These are phyloP conservation scores for Pholiota conissans DNA, from an alignment of 768 basidiomycete species.

Conservation along the genomic window DNA sequence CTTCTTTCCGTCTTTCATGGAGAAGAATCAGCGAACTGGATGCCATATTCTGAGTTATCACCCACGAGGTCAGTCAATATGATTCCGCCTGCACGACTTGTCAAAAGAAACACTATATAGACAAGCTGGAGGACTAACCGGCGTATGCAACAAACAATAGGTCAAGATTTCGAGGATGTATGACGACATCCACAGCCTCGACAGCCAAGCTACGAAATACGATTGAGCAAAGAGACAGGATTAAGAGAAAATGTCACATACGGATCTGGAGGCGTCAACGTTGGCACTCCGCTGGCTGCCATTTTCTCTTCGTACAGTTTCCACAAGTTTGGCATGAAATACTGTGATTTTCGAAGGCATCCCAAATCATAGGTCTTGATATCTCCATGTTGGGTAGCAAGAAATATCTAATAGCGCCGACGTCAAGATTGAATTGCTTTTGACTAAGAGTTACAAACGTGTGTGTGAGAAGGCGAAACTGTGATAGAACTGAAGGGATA, in stretches of 20 bases:
- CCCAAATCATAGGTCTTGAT: slow-evolving; percentile 77
- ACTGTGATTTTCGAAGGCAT: slow-evolving; percentile 64
- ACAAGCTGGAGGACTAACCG: slow-evolving; percentile 46
- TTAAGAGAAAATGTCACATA: slow-evolving; percentile 5
- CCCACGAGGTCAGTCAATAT: slow-evolving; percentile 57
- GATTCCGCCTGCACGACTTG: slow-evolving; percentile 56
- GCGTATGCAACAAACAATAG: slow-evolving; percentile 73
- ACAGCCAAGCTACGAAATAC: slow-evolving; percentile 29
- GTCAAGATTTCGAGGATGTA: slow-evolving; percentile 75
- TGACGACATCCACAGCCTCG: slow-evolving; percentile 58
- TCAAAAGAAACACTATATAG: no score
- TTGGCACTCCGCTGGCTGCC: slow-evolving; percentile 39
- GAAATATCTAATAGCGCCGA: slow-evolving; percentile 38
- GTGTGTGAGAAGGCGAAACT: slow-evolving; percentile 68
- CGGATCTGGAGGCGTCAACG: slow-evolving; percentile 18
- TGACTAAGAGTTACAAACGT: slow-evolving; percentile 41
- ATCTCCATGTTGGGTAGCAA: slow-evolving; percentile 51
- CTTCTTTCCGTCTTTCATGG: slow-evolving; percentile 43
- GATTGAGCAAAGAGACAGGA: background rate
- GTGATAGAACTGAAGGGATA: slow-evolving; percentile 48
- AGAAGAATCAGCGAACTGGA: background rate
- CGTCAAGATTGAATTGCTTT: slow-evolving; percentile 3
- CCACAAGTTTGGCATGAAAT: slow-evolving; percentile 78
- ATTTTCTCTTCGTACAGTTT: slow-evolving; percentile 62
- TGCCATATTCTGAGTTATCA: background rate